Base-by-base conservation (phyloP, 1,284 basidiomycete genomes). In the Tilletiaria anomala region DNA sequence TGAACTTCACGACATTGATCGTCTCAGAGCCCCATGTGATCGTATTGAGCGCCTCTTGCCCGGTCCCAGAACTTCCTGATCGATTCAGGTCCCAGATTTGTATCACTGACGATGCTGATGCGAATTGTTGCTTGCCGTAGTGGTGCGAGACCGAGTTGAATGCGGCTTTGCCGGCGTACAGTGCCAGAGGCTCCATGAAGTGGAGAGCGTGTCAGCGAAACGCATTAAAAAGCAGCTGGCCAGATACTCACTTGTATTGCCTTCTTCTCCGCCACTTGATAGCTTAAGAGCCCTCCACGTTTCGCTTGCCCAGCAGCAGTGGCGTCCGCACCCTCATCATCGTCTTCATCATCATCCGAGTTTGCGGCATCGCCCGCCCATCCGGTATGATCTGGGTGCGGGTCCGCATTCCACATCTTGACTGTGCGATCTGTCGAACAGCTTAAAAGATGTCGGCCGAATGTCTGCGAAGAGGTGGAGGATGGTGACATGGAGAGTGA, bases 31-130 rank as follows among this genome's bases (percentile, higher is more conserved):
- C 61, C 63, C 62, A 65, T 2, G 48, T 44, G 53, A 66, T 59
- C 16, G 51, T 53, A 12, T 54, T 45, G 15, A 66, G 43, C 6
- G 59, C 47, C 26, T 58, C 83, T 78, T 15, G 78, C 80, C 12
- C 83, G 79, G 63, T 87, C 85, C 8, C 80, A 79, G 50, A 93
- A 72, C 54, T 84, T 79, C 38, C 83, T 23, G 56, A 59, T 10
- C 63, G 85, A 35, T 82, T 88, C 69, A 96, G 83, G 60, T 99
- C 93, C 93, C 93, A 99, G 54, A 96, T 75, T 67, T 97, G 91
- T 10, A 99, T 88, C 19, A 78, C 75, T 57, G 82, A 86, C 1
- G 87, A 91, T 2, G 87, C 88, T 0, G 91, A 93, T 0, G 88
- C 91, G 57, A 99, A 99, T 3, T 89, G 67, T 16, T 82, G 75